These are phyloP conservation scores for Lablab purpureus DNA, from an alignment of 306 rosid genomes.

Conservation along the genomic window DNA sequence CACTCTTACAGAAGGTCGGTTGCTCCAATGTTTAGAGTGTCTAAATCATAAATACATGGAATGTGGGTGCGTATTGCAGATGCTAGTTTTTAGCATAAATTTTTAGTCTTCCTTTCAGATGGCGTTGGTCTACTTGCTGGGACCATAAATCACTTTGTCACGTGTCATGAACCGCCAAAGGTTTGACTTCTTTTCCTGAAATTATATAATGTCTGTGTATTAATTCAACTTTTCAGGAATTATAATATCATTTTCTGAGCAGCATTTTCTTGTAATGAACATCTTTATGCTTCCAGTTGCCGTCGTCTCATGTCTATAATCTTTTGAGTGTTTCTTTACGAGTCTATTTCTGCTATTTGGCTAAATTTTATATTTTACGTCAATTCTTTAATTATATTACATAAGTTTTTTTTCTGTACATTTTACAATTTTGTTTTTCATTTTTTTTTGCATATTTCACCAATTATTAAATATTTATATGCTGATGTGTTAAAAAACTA, in stretches of 20 bases:
- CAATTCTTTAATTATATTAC: too few relatives aligned
- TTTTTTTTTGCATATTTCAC: too few relatives aligned
- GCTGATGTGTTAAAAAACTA: too few relatives aligned
- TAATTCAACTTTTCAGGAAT: conserved; percentile 12
- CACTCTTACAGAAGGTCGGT: conserved; percentile 94
- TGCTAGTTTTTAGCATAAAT: conserved; percentile 30
- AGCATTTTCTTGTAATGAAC: conserved; percentile 6
- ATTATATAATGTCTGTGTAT: background rate
- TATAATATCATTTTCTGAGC: background rate
- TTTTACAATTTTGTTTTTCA: too few relatives aligned
- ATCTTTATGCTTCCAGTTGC: conserved; percentile 12
- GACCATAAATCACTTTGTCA: conserved; percentile 77
- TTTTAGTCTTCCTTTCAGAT: conserved; percentile 64
- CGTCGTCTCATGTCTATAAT: background rate
- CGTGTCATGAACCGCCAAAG: conserved; percentile 80
- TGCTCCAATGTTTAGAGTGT: conserved; percentile 40
- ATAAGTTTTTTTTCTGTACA: too few relatives aligned
- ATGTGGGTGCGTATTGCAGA: conserved; percentile 16
- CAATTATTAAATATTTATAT: too few relatives aligned
- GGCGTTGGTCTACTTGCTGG: conserved; percentile 97
- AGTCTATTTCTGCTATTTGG: background rate
- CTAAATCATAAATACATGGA: conserved; percentile 27
- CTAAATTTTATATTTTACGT: too few relatives aligned
- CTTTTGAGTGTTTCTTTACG: background rate
- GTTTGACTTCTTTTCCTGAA: conserved; percentile 55